phyloP scores from a whole-genome alignment of 2,329 filamentous ascomycete species.

The Cercospora sp. region DNA sequence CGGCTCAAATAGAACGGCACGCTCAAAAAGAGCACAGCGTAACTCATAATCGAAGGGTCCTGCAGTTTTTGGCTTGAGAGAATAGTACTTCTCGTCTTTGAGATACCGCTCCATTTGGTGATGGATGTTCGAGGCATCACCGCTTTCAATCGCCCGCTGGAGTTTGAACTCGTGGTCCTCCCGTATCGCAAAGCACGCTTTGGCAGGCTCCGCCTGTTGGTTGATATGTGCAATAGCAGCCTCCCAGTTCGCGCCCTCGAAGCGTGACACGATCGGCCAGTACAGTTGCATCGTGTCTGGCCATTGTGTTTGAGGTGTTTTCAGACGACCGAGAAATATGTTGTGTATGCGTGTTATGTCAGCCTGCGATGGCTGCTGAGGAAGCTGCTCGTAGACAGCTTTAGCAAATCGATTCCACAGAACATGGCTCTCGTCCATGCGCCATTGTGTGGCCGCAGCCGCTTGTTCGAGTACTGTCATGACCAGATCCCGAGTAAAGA shows the following conservation, averaged over 20 bases:
- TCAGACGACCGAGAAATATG: conserved; percentile 69
- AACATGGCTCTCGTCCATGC: conserved; percentile 72
- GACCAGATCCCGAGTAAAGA: conserved; percentile 68
- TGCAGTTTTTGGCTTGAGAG: conserved; percentile 44
- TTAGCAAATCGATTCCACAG: conserved; percentile 75
- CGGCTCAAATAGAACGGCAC: conserved; percentile 72
- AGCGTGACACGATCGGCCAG: conserved; percentile 71
- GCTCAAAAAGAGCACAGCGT: conserved; percentile 68
- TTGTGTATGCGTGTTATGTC: conserved; percentile 65
- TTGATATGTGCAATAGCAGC: conserved; percentile 69
- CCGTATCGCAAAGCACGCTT: conserved; percentile 62
- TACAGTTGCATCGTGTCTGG: conserved; percentile 73
- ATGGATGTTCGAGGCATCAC: conserved; percentile 59
- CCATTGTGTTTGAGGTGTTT: conserved; percentile 72
- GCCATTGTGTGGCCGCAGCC: conserved; percentile 69
- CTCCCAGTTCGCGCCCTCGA: conserved; percentile 67
- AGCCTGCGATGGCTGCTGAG: conserved; percentile 55
- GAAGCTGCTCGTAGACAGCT: conserved; percentile 68
- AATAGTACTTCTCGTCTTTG: conserved; percentile 72
- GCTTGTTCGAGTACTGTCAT: conserved; percentile 71
- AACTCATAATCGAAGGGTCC: conserved; percentile 53
- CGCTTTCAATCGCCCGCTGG: conserved; percentile 57
- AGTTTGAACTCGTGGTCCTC: conserved; percentile 64
- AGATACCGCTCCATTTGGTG: conserved; percentile 66
- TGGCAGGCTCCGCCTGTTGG: conserved; percentile 61